Base-by-base conservation (phyloP, 2,329 filamentous ascomycete genomes). In the Chaetomiaceae sp. region DNA sequence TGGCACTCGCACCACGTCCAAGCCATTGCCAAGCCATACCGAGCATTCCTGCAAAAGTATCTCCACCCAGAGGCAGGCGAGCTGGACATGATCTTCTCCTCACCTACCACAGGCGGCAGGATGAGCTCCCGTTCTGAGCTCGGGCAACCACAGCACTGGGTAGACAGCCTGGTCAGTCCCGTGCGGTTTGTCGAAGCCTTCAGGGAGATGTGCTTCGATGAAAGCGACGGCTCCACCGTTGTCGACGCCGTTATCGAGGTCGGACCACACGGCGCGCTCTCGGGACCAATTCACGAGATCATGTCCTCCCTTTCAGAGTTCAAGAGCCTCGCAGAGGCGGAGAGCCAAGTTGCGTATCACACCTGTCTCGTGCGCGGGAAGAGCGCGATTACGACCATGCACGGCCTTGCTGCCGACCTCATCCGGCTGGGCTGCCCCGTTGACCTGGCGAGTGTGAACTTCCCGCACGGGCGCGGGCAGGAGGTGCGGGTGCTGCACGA, bases 1-100 rank as follows among this genome's bases (percentile, higher is more conserved):
- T 73, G 71, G 49, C 70, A 73, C 54, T 70, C 68, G 0, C 62
- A 61, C 22, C 66, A 67, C 48, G 69, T 70, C 66, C 54, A 60
- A 19, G 57, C 60, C 17, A 53, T 65, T 11, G 62, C 59, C 1
- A 60, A 62, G 26, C 58, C 60, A 10, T 68, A 69, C 43, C 51
- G 57, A 19, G 55, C 56, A 19, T 42, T 45, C 2, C 50, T 55
- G 51, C 38, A 46, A 24, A 50, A 50, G 9, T 53, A 49, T 36
- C 39, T 62, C 51, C 30, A 56, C 53, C 57, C 52, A 45, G 48
- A 53, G 45, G 41, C 57, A 58, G 38, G 48, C 44, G 45, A 46
- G 9, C 43, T 52, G 20, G 41, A 45, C 32, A 38, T 52, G n/a
- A 33, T 47, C 27, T 63, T 56, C 41, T 54, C 54, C 0, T 61